A percentile compares a stretch with the other conserved stretches of the same genome.
Evolutionary conservation across 140 eudicot species (phyloP).

Genomic region (Flaveria floridana): DNA sequence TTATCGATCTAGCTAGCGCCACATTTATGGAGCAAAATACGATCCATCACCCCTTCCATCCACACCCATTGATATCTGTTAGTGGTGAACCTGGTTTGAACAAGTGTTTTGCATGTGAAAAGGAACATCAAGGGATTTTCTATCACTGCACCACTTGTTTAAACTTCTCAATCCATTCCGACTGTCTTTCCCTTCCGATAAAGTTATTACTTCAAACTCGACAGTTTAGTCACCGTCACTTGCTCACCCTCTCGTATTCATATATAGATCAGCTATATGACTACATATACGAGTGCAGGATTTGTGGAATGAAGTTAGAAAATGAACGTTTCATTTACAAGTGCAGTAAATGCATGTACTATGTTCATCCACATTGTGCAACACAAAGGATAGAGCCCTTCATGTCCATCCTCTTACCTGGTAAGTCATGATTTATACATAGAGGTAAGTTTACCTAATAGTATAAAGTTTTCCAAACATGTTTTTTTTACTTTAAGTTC

Average conservation of each 20-base stretch:
- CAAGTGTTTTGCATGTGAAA: slow-evolving; percentile 15
- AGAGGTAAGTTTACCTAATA: too few species aligned
- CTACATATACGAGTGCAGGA: background rate
- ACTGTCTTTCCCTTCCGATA: slow-evolving; percentile 23
- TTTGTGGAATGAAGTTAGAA: background rate
- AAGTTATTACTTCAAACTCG: background rate
- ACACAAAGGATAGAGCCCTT: slow-evolving; percentile 8
- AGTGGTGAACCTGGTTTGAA: background rate
- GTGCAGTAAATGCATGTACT: slow-evolving; percentile 20
- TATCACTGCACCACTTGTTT: slow-evolving; percentile 18
- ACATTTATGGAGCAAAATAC: slow-evolving; percentile 22
- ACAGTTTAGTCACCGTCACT: slow-evolving; percentile 11
- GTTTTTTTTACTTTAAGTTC: too few species aligned
- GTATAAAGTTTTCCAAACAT: too few species aligned
- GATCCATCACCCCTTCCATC: slow-evolving; percentile 16
- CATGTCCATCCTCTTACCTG: slow-evolving; percentile 19
- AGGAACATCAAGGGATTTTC: slow-evolving; percentile 7
- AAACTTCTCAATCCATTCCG: background rate
- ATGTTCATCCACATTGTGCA: slow-evolving; percentile 18
- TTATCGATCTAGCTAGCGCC: background rate
- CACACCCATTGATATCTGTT: slow-evolving; percentile 14
- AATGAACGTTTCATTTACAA: background rate
- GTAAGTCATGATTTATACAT: background rate
- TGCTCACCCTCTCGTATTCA: slow-evolving; percentile 22
- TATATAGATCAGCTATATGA: background rate